phyloP scores from a whole-genome alignment of 2,329 filamentous ascomycete species.

The Colletotrichum acutatum region DNA sequence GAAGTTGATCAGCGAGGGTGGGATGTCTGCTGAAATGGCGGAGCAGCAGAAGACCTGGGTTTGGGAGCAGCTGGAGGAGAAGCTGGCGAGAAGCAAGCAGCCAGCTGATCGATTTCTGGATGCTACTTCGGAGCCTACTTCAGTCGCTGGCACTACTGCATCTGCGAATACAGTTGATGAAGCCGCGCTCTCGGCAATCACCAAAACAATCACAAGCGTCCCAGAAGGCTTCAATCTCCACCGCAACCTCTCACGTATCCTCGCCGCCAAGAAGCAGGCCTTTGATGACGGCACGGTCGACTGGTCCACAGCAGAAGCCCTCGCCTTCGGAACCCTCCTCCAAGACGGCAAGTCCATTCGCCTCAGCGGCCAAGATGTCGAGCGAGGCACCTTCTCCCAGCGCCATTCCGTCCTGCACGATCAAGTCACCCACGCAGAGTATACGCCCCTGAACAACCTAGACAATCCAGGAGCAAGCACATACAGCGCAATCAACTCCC shows the following conservation, averaged over 20 bases:
- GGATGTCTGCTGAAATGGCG: constrained; percentile 95
- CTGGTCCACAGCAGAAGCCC: constrained; percentile 95
- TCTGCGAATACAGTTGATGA: constrained; percentile 74
- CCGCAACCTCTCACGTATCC: constrained; percentile 96
- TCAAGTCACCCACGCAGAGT: constrained; percentile 91
- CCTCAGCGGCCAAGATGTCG: constrained; percentile 97
- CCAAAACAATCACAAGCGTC: constrained; percentile 77
- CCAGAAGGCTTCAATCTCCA: constrained; percentile 91
- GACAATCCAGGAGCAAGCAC: constrained; percentile 86
- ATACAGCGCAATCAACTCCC: constrained; percentile 97
- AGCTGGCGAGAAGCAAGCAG: constrained; percentile 95
- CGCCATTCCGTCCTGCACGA: constrained; percentile 97
- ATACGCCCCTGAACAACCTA: constrained; percentile 90
- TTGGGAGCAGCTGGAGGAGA: constrained; percentile 98
- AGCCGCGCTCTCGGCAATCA: constrained; percentile 82
- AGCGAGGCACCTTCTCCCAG: constrained; percentile 99
- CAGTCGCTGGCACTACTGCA: constrained; percentile 84
- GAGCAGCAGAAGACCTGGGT: constrained; percentile 99
- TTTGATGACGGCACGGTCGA: constrained; percentile 93
- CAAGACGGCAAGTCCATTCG: constrained; percentile 95
- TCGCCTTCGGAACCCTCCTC: constrained; percentile 92
- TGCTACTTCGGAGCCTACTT: constrained; percentile 75
- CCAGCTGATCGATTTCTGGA: constrained; percentile 94
- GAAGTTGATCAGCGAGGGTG: constrained; percentile 89
- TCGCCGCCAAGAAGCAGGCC: constrained; percentile 87